Conservation (phyloP, 1,284 basidiomycete genomes). For the Rhizopogon parksii region DNA sequence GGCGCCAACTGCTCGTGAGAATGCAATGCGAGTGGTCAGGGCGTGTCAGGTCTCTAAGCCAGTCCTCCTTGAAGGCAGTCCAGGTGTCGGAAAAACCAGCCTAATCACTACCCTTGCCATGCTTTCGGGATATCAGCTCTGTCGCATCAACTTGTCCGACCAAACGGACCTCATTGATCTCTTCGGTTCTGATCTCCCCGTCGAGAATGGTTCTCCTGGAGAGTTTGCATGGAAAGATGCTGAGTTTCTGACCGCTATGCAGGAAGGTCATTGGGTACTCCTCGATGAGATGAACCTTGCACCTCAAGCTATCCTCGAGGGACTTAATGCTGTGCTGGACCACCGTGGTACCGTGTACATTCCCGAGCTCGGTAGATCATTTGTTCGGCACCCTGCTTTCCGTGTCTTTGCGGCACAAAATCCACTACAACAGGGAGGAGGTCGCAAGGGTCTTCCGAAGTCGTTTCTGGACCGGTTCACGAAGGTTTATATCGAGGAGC, state of each 20-base stretch:
- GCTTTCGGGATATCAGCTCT: conserved; percentile 72
- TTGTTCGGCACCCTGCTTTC: conserved; percentile 85
- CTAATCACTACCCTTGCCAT: conserved; percentile 85
- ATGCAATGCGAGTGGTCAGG: conserved; percentile 85
- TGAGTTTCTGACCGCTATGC: conserved; percentile 90
- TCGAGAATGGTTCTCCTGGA: conserved; percentile 86
- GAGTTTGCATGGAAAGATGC: conserved; percentile 98
- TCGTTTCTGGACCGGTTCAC: conserved; percentile 98
- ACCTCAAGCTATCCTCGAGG: conserved; percentile 93
- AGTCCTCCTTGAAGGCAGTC: conserved; percentile 94
- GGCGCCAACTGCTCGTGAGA: conserved; percentile 85
- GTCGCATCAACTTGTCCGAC: conserved; percentile 98
- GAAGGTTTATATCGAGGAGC: conserved; percentile 90
- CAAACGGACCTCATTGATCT: conserved; percentile 97
- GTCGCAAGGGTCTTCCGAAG: conserved; percentile 94
- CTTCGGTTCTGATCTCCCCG: conserved; percentile 94
- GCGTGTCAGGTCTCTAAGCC: conserved; percentile 90
- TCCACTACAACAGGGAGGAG: conserved; percentile 93
- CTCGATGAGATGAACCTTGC: conserved; percentile 99
- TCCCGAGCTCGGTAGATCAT: conserved; percentile 90
- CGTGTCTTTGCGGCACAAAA: conserved; percentile 98
- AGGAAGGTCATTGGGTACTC: conserved; percentile 92
- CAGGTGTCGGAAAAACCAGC: conserved; percentile 99
- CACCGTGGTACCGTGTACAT: conserved; percentile 95
- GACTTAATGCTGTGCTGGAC: conserved; percentile 94